phyloP scores from a whole-genome alignment of 371 early-diverging fungal genomes.

The Lichtheimia ornata region DNA sequence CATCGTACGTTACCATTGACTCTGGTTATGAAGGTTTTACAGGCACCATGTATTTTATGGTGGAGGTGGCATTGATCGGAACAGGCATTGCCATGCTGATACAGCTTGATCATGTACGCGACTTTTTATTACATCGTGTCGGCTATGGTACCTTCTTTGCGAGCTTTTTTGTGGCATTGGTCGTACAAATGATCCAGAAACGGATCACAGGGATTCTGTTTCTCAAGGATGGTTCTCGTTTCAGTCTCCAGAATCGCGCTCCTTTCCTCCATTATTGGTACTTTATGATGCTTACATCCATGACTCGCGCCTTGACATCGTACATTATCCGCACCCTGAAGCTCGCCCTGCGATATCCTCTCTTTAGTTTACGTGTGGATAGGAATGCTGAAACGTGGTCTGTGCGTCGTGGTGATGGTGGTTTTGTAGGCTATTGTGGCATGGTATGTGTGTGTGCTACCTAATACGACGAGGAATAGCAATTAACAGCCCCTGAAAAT shows the following conservation, averaged over 20 bases:
- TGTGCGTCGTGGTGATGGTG: conserved; percentile 55
- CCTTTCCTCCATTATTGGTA: conserved; percentile 53
- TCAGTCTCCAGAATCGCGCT: conserved; percentile 37
- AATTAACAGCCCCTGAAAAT: background rate
- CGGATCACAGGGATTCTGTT: conserved; percentile 42
- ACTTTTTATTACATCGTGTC: conserved; percentile 28
- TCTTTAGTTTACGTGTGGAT: conserved; percentile 50
- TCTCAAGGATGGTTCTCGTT: conserved; percentile 30
- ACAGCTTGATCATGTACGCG: conserved; percentile 34
- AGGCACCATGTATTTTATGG: conserved; percentile 48
- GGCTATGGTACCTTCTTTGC: conserved; percentile 47
- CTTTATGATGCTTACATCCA: conserved; percentile 55
- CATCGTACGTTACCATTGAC: background rate
- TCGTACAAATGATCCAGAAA: conserved; percentile 48
- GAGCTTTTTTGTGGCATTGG: conserved; percentile 45
- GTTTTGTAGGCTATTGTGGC: conserved; percentile 50
- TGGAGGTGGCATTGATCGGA: conserved; percentile 40
- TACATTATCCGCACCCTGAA: conserved; percentile 48
- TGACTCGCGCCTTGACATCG: conserved; percentile 53
- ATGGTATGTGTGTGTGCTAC: conserved; percentile 30
- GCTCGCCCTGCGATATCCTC: conserved; percentile 37
- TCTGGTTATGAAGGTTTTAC: conserved; percentile 33
- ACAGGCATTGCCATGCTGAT: conserved; percentile 30
- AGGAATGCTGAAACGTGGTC: conserved; percentile 57
- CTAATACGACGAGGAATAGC: background rate